Conservation (phyloP, 1,284 basidiomycete genomes). For the Cryptococcus floricola region DNA sequence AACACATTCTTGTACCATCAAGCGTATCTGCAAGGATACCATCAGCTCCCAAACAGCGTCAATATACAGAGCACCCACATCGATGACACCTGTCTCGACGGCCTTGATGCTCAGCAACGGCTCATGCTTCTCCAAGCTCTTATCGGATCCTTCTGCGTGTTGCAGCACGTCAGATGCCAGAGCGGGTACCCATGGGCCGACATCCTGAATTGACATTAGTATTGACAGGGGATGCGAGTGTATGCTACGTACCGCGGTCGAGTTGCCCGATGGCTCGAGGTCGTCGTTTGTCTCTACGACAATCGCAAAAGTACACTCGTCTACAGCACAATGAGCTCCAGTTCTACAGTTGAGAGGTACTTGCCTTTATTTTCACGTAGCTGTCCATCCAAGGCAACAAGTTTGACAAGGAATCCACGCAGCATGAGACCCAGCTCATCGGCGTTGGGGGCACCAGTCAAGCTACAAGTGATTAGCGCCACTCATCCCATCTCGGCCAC, state of each 20-base stretch:
- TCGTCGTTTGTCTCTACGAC: constrained; percentile 75
- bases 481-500: constrained; percentile 2
- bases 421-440: constrained; percentile 68
- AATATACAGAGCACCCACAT: constrained; percentile 54
- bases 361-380: constrained; percentile 60
- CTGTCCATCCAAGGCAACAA: constrained; percentile 74
- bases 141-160: constrained; percentile 4
- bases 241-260: constrained; percentile 24
- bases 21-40: constrained; percentile 28
- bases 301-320: constrained; percentile 75
- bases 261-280: constrained; percentile 57
- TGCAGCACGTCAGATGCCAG: constrained; percentile 29
- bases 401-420: constrained; percentile 77
- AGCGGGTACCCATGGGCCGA: constrained; percentile 55
- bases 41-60: neutral
- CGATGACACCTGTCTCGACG: constrained; percentile 80
- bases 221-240: neutral
- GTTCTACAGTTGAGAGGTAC: neutral
- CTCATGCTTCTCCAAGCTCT: constrained; percentile 25
- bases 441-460: constrained; percentile 26
- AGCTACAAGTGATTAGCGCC: constrained; percentile 9
- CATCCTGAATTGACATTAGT: constrained; percentile 48
- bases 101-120: constrained; percentile 61
- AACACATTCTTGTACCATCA: constrained; percentile 45
- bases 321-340: constrained; percentile 41